A percentile compares a stretch with the other conserved stretches of the same genome.
Conservation (phyloP, 139 green algal species). For the Tetraselmis chui region DNA sequence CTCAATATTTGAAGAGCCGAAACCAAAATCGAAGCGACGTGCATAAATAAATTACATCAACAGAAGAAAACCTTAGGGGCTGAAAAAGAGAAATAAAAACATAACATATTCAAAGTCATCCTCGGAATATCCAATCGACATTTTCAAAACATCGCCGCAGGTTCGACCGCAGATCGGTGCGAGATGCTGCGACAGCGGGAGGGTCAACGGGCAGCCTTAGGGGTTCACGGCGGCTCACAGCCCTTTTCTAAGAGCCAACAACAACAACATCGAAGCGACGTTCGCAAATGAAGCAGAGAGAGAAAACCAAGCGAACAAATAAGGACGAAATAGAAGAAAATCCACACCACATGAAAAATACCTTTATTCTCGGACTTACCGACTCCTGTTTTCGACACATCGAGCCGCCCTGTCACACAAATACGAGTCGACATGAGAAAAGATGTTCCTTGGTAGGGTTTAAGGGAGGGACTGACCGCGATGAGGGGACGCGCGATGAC, state of each 20-base stretch:
- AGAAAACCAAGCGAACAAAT: background rate
- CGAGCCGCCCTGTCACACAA: background rate
- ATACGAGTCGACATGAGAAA: too few species aligned
- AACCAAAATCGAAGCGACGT: background rate
- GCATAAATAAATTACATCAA: background rate
- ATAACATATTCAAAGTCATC: background rate
- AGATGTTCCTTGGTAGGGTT: too few species aligned
- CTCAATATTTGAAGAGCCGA: background rate
- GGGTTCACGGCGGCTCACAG: too few species aligned
- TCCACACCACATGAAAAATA: background rate
- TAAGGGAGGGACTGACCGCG: background rate
- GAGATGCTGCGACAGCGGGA: background rate
- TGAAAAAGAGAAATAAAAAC: too few species aligned
- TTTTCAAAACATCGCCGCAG: background rate
- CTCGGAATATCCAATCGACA: too few species aligned
- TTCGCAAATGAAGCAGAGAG: background rate
- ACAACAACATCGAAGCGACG: too few species aligned
- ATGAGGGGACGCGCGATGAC: background rate
- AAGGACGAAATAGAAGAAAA: background rate
- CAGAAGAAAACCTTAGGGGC: background rate
- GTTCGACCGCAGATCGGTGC: background rate
- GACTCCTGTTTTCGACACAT: background rate
- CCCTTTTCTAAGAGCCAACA: background rate
- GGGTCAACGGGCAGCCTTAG: too few species aligned
- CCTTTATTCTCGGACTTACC: background rate